Evolutionary conservation across 176 grass and related monocot genomes (phyloP), one percentile per base, ranked within the genome.

Genomic region (Otatea glauca): DNA sequence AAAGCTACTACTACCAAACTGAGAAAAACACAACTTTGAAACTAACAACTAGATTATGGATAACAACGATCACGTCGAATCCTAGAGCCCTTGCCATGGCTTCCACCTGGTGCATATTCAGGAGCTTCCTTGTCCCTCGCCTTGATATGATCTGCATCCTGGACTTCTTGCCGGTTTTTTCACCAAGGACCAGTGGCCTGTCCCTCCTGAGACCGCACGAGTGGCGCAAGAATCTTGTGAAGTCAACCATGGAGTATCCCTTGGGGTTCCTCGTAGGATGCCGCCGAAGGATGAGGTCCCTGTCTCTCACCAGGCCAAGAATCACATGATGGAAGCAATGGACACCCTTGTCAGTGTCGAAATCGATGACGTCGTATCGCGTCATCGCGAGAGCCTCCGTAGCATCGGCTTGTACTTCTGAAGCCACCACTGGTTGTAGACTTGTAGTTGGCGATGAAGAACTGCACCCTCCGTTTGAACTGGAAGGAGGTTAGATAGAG

Each of bases 111-210:
- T 62, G 75, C 20, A 84, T 58, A 34, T 94, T 93, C 23, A 81
- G 58, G 48, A 93, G 64, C 81, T 85, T 93, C 68, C 92, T 86
- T 37, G 92, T 93, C 56, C 92, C 49, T 60, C 76, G 75, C 27
- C 92, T 75, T 39, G 92, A 93, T 37, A 93, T 83, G 82, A 93
- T 91, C 45, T 91, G 78, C 88, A 93, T 86, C 39, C 82, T 86
- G 15, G 92, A 88, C 69, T 77, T 93, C 70, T 75, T 79, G 15
- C 80, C 78, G 8, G 82, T 62, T 64, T 62, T 18, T 49, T 93
- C 86, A 3, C 92, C 92, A 2, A 93, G 80, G 21, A 88, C 24
- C 27, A 77, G 11, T n/a, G 92, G 74, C 7, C 9, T 71, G 23
- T 68, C 44, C 67, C 79, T 87, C 35, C 42, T 79, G 18, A 93